Conservation (phyloP, 768 basidiomycete species). For the Suillus fuscotomentosus region DNA sequence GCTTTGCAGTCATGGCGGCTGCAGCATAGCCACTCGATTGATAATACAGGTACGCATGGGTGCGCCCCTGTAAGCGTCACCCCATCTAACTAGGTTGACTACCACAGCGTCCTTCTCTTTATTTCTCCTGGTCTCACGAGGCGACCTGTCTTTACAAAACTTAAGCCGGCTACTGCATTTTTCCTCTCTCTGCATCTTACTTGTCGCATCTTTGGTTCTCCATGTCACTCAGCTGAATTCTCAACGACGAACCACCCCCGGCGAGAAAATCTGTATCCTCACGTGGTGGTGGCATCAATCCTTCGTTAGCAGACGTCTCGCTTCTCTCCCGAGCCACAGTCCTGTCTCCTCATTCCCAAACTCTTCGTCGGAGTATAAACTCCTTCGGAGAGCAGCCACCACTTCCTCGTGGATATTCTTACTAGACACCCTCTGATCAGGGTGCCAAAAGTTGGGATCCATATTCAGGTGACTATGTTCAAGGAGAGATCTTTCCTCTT, state of each 20-base stretch:
- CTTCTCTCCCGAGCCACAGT: conserved; percentile 16
- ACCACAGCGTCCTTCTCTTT: conserved; percentile 7
- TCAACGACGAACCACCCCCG: conserved; percentile 68
- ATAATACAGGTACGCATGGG: too few relatives aligned
- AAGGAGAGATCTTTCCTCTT: conserved; percentile 35
- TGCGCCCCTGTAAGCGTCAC: too few relatives aligned
- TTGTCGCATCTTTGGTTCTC: conserved; percentile 10
- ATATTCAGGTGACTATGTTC: conserved; percentile 36
- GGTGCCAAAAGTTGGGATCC: conserved; percentile 40
- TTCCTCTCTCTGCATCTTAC: conserved; percentile 6
- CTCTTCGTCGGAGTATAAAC: conserved; percentile 28
- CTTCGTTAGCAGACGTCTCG: conserved; percentile 21
- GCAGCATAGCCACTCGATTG: too few relatives aligned
- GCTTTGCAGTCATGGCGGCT: too few relatives aligned
- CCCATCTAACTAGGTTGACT: background rate
- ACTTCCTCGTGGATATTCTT: conserved; percentile 30
- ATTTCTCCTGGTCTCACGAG: conserved; percentile 35
- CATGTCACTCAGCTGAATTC: conserved; percentile 80
- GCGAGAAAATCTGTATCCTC: conserved; percentile 26
- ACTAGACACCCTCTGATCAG: conserved; percentile 39
- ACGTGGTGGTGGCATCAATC: conserved; percentile 21
- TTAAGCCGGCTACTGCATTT: conserved; percentile 12
- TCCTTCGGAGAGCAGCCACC: conserved; percentile 32
- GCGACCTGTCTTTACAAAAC: conserved; percentile 14
- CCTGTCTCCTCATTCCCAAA: conserved; percentile 17